These are phyloP conservation scores for Vigna reflexopilosa DNA, from an alignment of 306 rosid genomes.

Conservation along the genomic window DNA sequence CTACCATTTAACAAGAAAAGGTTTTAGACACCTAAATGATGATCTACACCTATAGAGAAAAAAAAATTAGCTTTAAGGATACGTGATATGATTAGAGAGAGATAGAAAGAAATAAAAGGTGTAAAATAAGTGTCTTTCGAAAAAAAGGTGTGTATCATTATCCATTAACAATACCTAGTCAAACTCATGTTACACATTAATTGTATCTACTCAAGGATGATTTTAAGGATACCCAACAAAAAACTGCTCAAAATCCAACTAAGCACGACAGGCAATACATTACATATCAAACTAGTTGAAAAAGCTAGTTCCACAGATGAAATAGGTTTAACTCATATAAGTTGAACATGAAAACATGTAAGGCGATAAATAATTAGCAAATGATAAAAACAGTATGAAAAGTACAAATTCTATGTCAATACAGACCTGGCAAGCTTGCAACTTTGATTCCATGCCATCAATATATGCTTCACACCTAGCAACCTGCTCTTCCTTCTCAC, in stretches of 20 bases:
- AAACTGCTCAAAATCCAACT: conserved; percentile 25
- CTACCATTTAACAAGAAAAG: neutral
- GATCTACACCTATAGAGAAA: no score
- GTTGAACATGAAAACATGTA: neutral
- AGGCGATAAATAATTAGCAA: conserved; percentile 4
- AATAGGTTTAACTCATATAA: conserved; percentile 29
- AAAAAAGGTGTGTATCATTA: no score
- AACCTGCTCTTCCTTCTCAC: conserved; percentile 97
- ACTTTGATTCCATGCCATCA: conserved; percentile 97
- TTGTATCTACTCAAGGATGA: neutral
- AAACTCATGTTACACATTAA: conserved; percentile 2
- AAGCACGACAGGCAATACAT: neutral
- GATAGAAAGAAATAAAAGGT: no score
- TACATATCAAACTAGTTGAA: conserved; percentile 35
- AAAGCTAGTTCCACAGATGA: conserved; percentile 1
- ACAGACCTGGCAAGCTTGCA: conserved; percentile 95
- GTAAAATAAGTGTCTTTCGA: no score
- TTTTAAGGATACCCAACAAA: conserved; percentile 31
- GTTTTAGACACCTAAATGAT: no score
- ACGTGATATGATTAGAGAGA: no score
- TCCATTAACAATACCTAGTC: neutral
- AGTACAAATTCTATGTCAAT: conserved; percentile 36
- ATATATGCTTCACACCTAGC: conserved; percentile 96
- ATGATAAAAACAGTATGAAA: conserved; percentile 22
- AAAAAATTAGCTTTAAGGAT: no score